A percentile compares a stretch with the other conserved stretches of the same genome.
Conservation (phyloP, 2,329 filamentous ascomycete species). For the Teratosphaeria nubilosa region DNA sequence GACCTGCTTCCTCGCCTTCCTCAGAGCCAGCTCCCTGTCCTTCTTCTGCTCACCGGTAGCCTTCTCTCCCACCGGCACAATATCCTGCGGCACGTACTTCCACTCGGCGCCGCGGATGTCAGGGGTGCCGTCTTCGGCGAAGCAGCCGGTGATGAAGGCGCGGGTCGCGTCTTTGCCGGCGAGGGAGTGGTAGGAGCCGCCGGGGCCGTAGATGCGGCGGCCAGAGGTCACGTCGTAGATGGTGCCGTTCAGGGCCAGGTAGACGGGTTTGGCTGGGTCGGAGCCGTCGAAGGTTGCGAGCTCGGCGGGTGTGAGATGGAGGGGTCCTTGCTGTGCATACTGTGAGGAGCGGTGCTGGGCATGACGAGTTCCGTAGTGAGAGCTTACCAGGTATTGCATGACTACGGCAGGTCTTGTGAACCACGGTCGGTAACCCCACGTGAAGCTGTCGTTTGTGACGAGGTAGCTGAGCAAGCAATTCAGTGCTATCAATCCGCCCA, state of each 20-base stretch:
- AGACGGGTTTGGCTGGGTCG: slow-evolving; percentile 66
- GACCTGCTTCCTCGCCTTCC: slow-evolving; percentile 55
- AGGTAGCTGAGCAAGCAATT: slow-evolving; percentile 29
- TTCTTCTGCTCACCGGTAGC: slow-evolving; percentile 16
- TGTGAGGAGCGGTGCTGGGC: slow-evolving; percentile 3
- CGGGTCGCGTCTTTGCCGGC: slow-evolving; percentile 77
- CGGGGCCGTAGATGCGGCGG: slow-evolving; percentile 46
- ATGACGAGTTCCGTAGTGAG: not conserved
- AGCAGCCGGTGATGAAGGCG: slow-evolving; percentile 88
- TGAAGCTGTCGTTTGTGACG: slow-evolving; percentile 40
- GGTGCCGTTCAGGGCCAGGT: slow-evolving; percentile 79
- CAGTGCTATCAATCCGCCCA: slow-evolving; percentile 26
- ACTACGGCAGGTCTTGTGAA: slow-evolving; percentile 50
- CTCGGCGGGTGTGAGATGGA: slow-evolving; percentile 64
- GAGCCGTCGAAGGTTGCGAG: slow-evolving; percentile 68
- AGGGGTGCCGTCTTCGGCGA: slow-evolving; percentile 69
- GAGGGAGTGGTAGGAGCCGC: slow-evolving; percentile 79
- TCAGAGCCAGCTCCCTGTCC: slow-evolving; percentile 51
- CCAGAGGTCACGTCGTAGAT: slow-evolving; percentile 74
- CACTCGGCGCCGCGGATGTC: slow-evolving; percentile 81
- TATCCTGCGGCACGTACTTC: slow-evolving; percentile 62
- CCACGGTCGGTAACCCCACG: slow-evolving; percentile 59
- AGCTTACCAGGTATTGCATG: slow-evolving; percentile 48
- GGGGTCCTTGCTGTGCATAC: slow-evolving; percentile 40
- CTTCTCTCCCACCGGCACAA: slow-evolving; percentile 10